Percentiles rank a stretch among this genome's conserved stretches.
Evolutionary conservation across 2,329 filamentous ascomycete species (phyloP).

Genomic region (Clonostachys byssicola): DNA sequence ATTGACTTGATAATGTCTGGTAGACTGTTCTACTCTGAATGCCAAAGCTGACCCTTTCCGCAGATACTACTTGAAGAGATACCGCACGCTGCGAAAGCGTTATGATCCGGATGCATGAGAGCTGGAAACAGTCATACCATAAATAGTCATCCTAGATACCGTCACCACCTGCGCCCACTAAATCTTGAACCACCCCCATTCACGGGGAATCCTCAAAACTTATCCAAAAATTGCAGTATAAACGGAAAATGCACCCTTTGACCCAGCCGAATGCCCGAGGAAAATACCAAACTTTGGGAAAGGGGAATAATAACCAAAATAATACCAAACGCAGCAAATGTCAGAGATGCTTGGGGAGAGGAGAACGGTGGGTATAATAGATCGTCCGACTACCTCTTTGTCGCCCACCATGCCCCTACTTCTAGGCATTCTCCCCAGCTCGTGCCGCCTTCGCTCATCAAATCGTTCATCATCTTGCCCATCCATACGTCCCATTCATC

Average conservation of each 20-base stretch:
- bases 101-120: slow-evolving; percentile 52
- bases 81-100: slow-evolving; percentile 77
- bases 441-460: slow-evolving; percentile 72
- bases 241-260: too few species aligned
- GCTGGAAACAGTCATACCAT: background rate
- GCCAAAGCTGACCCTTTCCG: too few species aligned
- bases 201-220: too few species aligned
- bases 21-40: slow-evolving; percentile 33
- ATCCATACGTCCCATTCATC: slow-evolving; percentile 87
- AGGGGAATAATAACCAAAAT: background rate
- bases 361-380: background rate
- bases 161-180: too few species aligned
- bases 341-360: background rate
- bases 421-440: slow-evolving; percentile 78
- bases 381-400: slow-evolving; percentile 44
- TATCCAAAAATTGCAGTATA: too few species aligned
- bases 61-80: slow-evolving; percentile 82
- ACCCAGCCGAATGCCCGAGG: too few species aligned
- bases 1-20: slow-evolving; percentile 2
- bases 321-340: background rate
- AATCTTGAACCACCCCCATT: background rate
- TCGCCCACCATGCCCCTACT: slow-evolving; percentile 78
- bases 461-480: slow-evolving; percentile 73
- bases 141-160: background rate
- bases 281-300: background rate